phyloP scores from a whole-genome alignment of 345 rosid species.

The Toxicodendron radicans region DNA sequence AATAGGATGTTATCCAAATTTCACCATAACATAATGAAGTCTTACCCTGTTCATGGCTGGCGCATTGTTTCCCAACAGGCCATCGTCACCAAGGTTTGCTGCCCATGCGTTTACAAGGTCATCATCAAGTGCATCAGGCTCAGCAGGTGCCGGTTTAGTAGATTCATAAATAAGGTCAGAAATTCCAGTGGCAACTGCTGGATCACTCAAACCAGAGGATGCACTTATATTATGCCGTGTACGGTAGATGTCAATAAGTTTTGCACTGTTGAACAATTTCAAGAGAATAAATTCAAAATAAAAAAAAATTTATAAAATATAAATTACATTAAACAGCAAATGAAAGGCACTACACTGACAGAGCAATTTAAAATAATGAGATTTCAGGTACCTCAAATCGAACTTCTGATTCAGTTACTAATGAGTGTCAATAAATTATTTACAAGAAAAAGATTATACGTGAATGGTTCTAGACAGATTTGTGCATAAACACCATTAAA shows the following conservation, averaged over 20 bases:
- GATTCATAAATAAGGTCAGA: constrained; percentile 90
- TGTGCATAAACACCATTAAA: neutral
- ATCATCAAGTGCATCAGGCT: constrained; percentile 82
- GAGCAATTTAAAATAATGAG: neutral
- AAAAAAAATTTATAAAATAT: neutral
- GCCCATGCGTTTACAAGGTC: constrained; percentile 99
- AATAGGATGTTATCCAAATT: neutral
- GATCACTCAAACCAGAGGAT: constrained; percentile 79
- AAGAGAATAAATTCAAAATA: neutral
- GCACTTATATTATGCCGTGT: constrained; percentile 86
- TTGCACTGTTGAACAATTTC: constrained; percentile 55
- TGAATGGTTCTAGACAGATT: neutral
- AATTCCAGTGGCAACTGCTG: constrained; percentile 95
- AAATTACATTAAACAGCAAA: constrained; percentile 1
- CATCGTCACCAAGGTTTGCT: constrained; percentile 95
- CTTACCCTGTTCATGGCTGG: constrained; percentile 96
- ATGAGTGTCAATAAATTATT: neutral
- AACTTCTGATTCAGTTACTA: neutral
- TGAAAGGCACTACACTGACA: neutral
- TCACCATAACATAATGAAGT: constrained; percentile 3
- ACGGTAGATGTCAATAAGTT: constrained; percentile 82
- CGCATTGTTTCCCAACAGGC: constrained; percentile 74
- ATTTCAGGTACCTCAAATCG: constrained; percentile 1
- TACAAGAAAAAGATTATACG: neutral
- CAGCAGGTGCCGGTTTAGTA: constrained; percentile 64